phyloP scores from a whole-genome alignment of 2,329 filamentous ascomycete species.

The Onygenales sp. region DNA sequence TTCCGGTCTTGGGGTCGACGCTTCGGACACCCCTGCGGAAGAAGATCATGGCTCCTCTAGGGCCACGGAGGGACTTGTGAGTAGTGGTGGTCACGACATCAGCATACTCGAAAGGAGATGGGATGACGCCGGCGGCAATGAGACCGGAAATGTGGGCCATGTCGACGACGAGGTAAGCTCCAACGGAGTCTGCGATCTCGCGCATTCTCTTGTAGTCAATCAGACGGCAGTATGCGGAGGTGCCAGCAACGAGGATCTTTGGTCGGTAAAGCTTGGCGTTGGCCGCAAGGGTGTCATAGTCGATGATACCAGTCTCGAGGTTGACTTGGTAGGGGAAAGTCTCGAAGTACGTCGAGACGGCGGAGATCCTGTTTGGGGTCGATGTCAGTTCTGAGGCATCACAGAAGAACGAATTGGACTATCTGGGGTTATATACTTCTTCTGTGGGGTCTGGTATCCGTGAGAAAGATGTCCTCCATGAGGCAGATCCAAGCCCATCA shows the following conservation, averaged over 20 bases:
- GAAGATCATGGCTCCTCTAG: slow-evolving; percentile 96
- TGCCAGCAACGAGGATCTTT: slow-evolving; percentile 90
- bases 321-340: slow-evolving; percentile 90
- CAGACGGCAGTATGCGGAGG: slow-evolving; percentile 88
- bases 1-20: slow-evolving; percentile 74
- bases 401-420: not conserved
- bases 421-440: slow-evolving; percentile 50
- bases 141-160: slow-evolving; percentile 97
- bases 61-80: slow-evolving; percentile 93
- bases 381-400: not conserved
- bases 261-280: slow-evolving; percentile 82
- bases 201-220: slow-evolving; percentile 94
- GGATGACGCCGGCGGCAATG: slow-evolving; percentile 82
- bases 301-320: slow-evolving; percentile 83
- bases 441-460: slow-evolving; percentile 89
- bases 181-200: slow-evolving; percentile 79
- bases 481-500: slow-evolving; percentile 94
- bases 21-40: slow-evolving; percentile 85
- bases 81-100: slow-evolving; percentile 97
- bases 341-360: slow-evolving; percentile 97
- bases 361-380: slow-evolving; percentile 62
- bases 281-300: slow-evolving; percentile 87
- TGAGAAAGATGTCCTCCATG: slow-evolving; percentile 95
- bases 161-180: slow-evolving; percentile 86
- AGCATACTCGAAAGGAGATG: slow-evolving; percentile 77